Evolutionary conservation across 2,329 filamentous ascomycete species (phyloP).

Genomic region (Alternaria arbusti): DNA sequence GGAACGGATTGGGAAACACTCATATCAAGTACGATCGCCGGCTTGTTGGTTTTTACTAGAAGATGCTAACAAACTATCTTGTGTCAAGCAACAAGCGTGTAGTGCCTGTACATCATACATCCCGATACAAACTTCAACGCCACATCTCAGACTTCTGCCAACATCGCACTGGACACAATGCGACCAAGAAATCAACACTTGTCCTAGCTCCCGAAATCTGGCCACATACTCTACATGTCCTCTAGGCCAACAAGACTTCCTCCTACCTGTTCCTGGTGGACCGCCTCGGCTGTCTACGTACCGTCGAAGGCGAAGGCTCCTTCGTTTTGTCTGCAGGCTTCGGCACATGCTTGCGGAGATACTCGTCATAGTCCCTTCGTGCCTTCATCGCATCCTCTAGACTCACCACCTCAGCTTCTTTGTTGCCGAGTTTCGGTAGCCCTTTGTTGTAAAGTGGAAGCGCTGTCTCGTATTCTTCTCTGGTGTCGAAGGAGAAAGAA

Average conservation of each 20-base stretch:
- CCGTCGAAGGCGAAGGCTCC: background rate
- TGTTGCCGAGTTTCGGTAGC: background rate
- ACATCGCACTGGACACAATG: background rate
- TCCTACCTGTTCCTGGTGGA: background rate
- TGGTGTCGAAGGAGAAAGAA: background rate
- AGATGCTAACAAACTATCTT: background rate
- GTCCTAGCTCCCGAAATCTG: background rate
- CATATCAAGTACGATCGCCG: background rate
- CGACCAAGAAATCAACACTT: background rate
- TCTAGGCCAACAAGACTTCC: background rate
- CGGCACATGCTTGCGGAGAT: background rate
- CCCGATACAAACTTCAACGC: background rate
- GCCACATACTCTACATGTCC: background rate
- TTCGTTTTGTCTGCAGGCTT: background rate
- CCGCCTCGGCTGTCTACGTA: background rate
- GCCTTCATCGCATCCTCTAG: background rate
- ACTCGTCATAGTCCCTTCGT: background rate
- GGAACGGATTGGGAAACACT: background rate
- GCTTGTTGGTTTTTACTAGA: background rate
- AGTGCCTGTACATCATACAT: background rate
- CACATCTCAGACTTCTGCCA: background rate
- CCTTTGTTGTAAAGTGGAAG: background rate
- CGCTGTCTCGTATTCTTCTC: background rate
- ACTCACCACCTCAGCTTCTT: background rate
- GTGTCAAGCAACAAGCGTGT: background rate